phyloP scores from a whole-genome alignment of 495 filamentous ascomycete genomes.

The Elaphomyces granulatus region DNA sequence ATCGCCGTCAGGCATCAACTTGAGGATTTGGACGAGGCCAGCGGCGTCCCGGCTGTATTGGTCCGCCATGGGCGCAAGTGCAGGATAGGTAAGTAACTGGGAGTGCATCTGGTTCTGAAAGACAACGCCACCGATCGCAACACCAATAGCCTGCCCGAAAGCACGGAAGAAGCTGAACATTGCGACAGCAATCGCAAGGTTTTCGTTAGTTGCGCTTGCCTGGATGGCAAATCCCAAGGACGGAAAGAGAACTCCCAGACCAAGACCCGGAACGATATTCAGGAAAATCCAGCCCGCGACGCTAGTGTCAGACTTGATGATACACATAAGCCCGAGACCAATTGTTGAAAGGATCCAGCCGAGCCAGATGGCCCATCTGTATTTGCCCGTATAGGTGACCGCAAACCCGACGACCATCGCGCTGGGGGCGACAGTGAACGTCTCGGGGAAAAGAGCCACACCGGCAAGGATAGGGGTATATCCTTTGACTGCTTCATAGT shows the following conservation, averaged over 20 bases:
- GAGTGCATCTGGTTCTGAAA: conserved; percentile 46
- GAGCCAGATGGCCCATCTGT: conserved; percentile 36
- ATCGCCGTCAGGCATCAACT: conserved; percentile 31
- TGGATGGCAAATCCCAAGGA: conserved; percentile 34
- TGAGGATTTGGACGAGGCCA: conserved; percentile 43
- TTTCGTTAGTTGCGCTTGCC: conserved; percentile 27
- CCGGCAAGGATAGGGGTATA: conserved; percentile 32
- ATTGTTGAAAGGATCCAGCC: conserved; percentile 38
- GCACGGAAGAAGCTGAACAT: conserved; percentile 44
- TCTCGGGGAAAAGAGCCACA: conserved; percentile 33
- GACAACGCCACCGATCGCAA: conserved; percentile 41
- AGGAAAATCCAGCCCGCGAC: conserved; percentile 33
- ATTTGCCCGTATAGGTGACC: conserved; percentile 31
- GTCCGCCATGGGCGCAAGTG: conserved; percentile 29
- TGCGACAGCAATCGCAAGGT: conserved; percentile 35
- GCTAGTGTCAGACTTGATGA: conserved; percentile 30
- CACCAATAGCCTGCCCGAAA: conserved; percentile 39
- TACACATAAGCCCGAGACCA: conserved; percentile 31
- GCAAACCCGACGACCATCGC: conserved; percentile 35
- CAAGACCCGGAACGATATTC: conserved; percentile 32
- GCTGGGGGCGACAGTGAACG: conserved; percentile 36
- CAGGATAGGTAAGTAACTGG: conserved; percentile 29
- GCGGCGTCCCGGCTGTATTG: conserved; percentile 43
- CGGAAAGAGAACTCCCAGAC: conserved; percentile 36
- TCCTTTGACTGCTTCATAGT: conserved; percentile 39